Conservation (phyloP, 148 eudicot species). For the Nepenthes gracilis region DNA sequence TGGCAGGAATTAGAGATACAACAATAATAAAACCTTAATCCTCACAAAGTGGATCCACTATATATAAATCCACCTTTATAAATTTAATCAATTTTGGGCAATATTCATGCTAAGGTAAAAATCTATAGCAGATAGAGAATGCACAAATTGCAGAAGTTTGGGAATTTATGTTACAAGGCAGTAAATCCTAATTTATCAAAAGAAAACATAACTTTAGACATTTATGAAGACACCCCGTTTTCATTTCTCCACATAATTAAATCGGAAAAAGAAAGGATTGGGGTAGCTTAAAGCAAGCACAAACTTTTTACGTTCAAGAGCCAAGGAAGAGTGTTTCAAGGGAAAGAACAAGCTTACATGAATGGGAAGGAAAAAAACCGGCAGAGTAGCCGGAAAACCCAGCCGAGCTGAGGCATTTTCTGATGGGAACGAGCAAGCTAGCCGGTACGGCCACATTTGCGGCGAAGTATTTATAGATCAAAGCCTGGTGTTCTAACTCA, state of each 20-base stretch:
- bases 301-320: neutral
- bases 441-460: slow-evolving; percentile 57
- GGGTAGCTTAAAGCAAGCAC: neutral
- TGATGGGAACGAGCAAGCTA: slow-evolving; percentile 36
- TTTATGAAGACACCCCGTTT: no score
- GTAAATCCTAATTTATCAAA: no score
- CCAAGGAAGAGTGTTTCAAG: neutral
- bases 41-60: neutral
- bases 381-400: slow-evolving; percentile 24
- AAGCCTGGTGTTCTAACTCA: slow-evolving; percentile 62
- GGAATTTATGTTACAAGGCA: no score
- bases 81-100: no score
- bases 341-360: slow-evolving; percentile 22
- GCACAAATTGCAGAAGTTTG: no score
- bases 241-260: neutral
- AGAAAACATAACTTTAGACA: no score
- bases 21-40: neutral
- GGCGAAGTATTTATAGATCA: slow-evolving; percentile 47
- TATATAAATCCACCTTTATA: no score
- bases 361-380: slow-evolving; percentile 35
- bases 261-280: neutral
- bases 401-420: slow-evolving; percentile 28
- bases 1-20: neutral
- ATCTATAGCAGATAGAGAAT: no score
- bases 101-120: no score